Evolutionary conservation across 1,284 basidiomycete genomes (phyloP), one percentile per base, ranked within the genome.

Genomic region (Anthracocystis panici-leucophaei): DNA sequence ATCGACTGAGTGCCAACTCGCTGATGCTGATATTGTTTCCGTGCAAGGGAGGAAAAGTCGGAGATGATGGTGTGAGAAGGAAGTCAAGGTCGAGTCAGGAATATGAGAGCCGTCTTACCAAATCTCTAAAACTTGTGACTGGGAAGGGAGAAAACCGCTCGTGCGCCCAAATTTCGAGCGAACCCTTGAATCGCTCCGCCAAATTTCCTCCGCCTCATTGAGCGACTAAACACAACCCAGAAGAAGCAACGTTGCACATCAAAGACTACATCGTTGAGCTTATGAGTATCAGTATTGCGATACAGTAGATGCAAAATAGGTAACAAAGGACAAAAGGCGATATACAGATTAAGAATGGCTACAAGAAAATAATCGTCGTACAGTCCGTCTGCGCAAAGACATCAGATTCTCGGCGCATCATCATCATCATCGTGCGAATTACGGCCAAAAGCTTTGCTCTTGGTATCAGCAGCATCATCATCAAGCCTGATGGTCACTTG

Each of bases 401-500:
- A 25, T 74, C 46, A 75, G 52, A 75, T 66, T 23, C 67, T 65
- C 11, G 72, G 72, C 33, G 67, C 48, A 42, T 70, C 72, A 21
- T 75, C 70, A 21, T 75, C 70, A 18, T 73, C 72, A 16, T 75
- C 72, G 31, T 70, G 53, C 29, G 62, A 65, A 27, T 64, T n/a
- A 7, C 64, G 31, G 31, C 41, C 53, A 23, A 50, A 46, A 0
- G 41, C 42, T 50, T 56, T 70, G 48, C 48, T 57, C 63, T 70
- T 66, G 31, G 57, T 46, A 23, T 73, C 65, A 14, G 29, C 46
- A 21, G 25, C 49, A 4, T 70, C 67, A 35, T 75, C 73, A 48
- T 75, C 63, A 1, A 75, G 57, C 49, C 38, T 56, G 45, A 69
- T 65, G 1, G 72, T 75, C 18, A 69, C 72, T 33, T 75, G 62